phyloP scores from a whole-genome alignment of 2,329 filamentous ascomycete genomes.

The Epichloe hybrida region DNA sequence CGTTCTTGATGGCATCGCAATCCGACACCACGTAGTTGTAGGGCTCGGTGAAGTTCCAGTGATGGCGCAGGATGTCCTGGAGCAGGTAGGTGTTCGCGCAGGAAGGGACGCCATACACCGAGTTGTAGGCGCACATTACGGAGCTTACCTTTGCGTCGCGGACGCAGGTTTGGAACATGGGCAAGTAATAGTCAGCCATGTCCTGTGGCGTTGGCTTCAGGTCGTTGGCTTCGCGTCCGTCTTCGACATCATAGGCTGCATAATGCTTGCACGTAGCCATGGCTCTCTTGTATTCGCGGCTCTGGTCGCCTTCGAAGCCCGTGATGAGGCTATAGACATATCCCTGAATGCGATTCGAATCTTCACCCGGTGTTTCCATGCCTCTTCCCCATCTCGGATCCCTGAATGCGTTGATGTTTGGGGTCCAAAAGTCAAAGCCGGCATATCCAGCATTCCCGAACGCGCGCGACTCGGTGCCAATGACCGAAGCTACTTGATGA shows the following conservation, averaged over 20 bases:
- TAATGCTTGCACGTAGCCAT: constrained; percentile 48
- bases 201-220: constrained; percentile 46
- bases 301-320: constrained; percentile 26
- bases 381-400: constrained; percentile 52
- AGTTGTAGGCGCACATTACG: constrained; percentile 51
- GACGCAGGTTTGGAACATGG: constrained; percentile 50
- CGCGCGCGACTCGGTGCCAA: constrained; percentile 48
- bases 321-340: constrained; percentile 27
- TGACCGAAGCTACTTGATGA: constrained; percentile 37
- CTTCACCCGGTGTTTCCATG: constrained; percentile 46
- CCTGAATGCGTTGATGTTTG: constrained; percentile 53
- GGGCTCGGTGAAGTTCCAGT: constrained; percentile 49
- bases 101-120: constrained; percentile 51
- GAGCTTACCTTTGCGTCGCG: constrained; percentile 42
- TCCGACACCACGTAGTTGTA: constrained; percentile 52
- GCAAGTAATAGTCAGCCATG: constrained; percentile 53
- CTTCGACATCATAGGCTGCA: constrained; percentile 43
- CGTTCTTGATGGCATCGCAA: constrained; percentile 48
- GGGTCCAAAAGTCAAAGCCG: constrained; percentile 48
- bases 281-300: constrained; percentile 19
- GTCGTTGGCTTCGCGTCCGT: constrained; percentile 39
- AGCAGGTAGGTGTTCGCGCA: constrained; percentile 51
- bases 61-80: constrained; percentile 47
- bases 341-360: constrained; percentile 32
- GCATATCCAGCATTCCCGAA: constrained; percentile 47